Conservation (phyloP, 331 rosid species). For the Malus hybrid region DNA sequence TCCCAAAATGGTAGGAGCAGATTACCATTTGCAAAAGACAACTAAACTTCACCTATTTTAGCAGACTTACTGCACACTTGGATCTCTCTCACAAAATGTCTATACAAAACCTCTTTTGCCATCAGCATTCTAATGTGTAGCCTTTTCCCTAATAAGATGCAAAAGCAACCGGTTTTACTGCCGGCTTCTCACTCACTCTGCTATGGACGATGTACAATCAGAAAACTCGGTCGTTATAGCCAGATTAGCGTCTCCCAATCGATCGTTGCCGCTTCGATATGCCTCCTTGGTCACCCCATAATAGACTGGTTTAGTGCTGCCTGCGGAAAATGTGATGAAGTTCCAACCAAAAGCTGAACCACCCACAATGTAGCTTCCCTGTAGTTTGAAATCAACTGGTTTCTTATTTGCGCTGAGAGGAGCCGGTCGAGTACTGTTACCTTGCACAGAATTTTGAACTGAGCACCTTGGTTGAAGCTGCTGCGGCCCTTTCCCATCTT, state of each 20-base stretch:
- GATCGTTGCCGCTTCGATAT: slow-evolving; percentile 21
- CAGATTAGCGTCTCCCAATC: not conserved
- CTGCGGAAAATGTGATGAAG: slow-evolving; percentile 43
- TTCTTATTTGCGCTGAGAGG: slow-evolving; percentile 17
- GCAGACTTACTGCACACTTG: not conserved
- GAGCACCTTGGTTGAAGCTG: not conserved
- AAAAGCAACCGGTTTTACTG: not conserved
- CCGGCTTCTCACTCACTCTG: not conserved
- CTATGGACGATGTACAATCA: too few relatives aligned
- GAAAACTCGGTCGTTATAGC: not conserved
- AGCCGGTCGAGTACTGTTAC: not conserved
- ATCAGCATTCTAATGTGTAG: not conserved
- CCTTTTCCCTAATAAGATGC: too few relatives aligned
- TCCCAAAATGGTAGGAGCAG: not conserved
- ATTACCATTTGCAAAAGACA: not conserved
- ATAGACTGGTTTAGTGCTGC: slow-evolving; percentile 41
- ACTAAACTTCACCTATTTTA: not conserved
- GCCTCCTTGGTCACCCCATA: slow-evolving; percentile 60
- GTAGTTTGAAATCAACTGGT: slow-evolving; percentile 11
- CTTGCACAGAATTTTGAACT: not conserved
- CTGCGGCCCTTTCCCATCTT: slow-evolving; percentile 1
- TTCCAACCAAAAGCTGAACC: slow-evolving; percentile 84
- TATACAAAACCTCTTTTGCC: not conserved
- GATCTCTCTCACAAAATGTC: not conserved
- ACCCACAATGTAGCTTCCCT: slow-evolving; percentile 56